A percentile compares a stretch with the other conserved stretches of the same genome.
Conservation (phyloP, 139 green algal genomes). For the Chlorella sp. region DNA sequence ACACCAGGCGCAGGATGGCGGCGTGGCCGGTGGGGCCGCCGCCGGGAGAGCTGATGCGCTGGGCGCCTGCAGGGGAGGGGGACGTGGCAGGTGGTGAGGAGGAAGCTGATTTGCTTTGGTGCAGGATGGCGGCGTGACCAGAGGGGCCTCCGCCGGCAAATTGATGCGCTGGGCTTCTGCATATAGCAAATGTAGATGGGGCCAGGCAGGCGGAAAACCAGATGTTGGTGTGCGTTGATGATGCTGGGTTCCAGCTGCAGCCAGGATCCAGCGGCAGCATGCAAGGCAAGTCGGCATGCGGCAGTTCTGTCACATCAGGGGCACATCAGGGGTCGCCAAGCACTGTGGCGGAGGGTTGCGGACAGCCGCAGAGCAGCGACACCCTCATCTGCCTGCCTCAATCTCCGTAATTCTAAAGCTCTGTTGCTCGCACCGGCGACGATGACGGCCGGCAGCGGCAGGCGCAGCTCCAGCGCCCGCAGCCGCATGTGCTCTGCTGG, state of each 20-base stretch:
- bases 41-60: background rate
- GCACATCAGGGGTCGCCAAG: no score
- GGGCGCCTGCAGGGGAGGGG: background rate
- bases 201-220: background rate
- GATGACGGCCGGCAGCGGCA: constrained; percentile 13
- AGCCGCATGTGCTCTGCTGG: background rate
- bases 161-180: no score
- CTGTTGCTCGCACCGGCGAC: background rate
- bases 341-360: no score
- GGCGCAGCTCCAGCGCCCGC: background rate
- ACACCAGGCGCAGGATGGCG: background rate
- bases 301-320: no score
- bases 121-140: background rate
- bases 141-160: no score
- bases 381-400: no score
- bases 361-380: no score
- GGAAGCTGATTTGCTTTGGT: no score
- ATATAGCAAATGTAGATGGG: no score
- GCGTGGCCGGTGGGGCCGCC: background rate
- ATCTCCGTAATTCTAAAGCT: background rate
- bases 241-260: no score
- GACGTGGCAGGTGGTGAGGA: background rate
- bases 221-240: background rate
- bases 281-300: no score
- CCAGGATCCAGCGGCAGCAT: no score